A percentile compares a stretch with the other conserved stretches of the same genome.
These are phyloP conservation scores for Trifolium dubium DNA, from an alignment of 306 rosid species.

Conservation along the genomic window DNA sequence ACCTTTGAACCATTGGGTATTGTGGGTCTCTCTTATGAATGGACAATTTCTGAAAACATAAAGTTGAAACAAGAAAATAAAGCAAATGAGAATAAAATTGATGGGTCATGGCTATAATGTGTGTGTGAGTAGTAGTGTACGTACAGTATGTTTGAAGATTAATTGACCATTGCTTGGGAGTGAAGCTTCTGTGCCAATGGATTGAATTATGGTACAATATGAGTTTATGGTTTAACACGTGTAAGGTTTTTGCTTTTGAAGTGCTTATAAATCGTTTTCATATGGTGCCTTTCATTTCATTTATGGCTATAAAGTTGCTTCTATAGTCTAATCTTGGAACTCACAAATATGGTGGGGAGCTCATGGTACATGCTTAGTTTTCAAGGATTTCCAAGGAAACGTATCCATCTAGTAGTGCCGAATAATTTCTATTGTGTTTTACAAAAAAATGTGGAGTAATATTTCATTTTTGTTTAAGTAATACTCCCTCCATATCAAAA, in stretches of 20 bases:
- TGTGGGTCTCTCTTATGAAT: not conserved
- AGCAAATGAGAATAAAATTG: constrained; percentile 2
- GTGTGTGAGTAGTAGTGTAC: not conserved
- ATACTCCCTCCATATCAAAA: too few relatives aligned
- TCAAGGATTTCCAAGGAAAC: constrained; percentile 40
- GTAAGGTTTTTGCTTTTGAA: constrained; percentile 24
- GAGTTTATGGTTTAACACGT: constrained; percentile 38
- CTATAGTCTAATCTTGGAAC: constrained; percentile 33
- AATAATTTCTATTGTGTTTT: not conserved
- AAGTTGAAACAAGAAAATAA: not conserved
- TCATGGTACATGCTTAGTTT: constrained; percentile 14
- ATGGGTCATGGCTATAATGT: not conserved
- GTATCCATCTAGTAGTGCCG: constrained; percentile 22
- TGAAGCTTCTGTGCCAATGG: constrained; percentile 38
- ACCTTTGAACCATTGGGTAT: not conserved
- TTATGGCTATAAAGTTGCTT: constrained; percentile 19
- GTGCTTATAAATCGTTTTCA: constrained; percentile 41
- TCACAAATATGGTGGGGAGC: constrained; percentile 27
- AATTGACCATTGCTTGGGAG: constrained; percentile 39
- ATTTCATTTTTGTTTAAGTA: too few relatives aligned
- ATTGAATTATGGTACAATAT: not conserved
- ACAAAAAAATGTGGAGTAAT: not conserved
- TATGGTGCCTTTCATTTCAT: constrained; percentile 23
- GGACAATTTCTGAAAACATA: not conserved
- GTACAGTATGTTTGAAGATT: not conserved